phyloP scores from a whole-genome alignment of 257 asterid genomes.

The Fraxinus pennsylvanica region DNA sequence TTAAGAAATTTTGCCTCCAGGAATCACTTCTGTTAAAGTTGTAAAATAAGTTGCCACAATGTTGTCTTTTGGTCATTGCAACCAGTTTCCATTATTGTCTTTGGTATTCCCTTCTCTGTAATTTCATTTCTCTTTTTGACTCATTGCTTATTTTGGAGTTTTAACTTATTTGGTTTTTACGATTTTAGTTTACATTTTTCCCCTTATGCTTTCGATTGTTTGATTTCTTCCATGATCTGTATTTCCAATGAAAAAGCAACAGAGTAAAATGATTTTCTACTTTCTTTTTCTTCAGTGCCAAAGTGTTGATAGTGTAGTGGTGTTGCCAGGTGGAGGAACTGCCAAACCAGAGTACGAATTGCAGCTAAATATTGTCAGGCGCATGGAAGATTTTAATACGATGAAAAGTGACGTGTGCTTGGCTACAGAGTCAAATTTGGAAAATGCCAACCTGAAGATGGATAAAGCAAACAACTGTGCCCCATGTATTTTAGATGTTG shows the following conservation, averaged over 20 bases:
- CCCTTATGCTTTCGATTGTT: conserved; percentile 7
- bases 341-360: conserved; percentile 29
- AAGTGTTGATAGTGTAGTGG: conserved; percentile 34
- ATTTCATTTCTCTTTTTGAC: neutral
- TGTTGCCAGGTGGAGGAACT: conserved; percentile 42
- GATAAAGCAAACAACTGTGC: conserved; percentile 45
- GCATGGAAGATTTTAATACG: conserved; percentile 39
- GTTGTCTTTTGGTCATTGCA: conserved; percentile 10
- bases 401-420: conserved; percentile 46
- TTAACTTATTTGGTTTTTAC: neutral
- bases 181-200: conserved; percentile 14
- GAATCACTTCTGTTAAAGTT: conserved; percentile 15
- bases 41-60: neutral
- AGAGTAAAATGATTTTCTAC: conserved; percentile 13
- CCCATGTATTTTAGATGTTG: conserved; percentile 44
- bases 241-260: neutral
- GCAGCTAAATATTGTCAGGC: conserved; percentile 25
- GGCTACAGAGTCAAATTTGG: conserved; percentile 44
- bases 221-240: neutral
- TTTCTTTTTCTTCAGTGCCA: conserved; percentile 42
- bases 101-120: neutral
- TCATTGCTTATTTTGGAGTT: conserved; percentile 1
- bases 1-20: conserved; percentile 7
- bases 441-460: conserved; percentile 43
- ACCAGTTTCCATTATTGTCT: neutral